These are phyloP conservation scores for Uronychia setigera DNA, from an alignment of 73 alveolate species.

Conservation along the genomic window DNA sequence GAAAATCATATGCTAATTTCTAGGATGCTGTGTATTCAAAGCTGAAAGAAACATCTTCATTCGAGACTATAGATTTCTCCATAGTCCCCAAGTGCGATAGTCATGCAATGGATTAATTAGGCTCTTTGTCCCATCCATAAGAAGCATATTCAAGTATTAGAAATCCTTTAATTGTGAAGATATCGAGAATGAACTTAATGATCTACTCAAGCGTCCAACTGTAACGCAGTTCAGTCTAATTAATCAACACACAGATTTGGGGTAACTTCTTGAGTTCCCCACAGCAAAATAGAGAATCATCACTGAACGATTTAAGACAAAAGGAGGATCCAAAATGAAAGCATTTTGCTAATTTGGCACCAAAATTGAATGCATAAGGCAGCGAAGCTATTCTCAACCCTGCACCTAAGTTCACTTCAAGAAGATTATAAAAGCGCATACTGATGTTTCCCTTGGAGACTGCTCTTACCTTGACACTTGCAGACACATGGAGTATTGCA, in stretches of 20 bases:
- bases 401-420: slow-evolving; percentile 63
- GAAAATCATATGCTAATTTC: not conserved
- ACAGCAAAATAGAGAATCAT: not conserved
- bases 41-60: too few relatives aligned
- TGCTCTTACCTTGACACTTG: slow-evolving; percentile 97
- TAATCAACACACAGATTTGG: not conserved
- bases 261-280: not conserved
- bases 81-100: too few relatives aligned
- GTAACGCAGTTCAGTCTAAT: not conserved
- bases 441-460: slow-evolving; percentile 91
- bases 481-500: slow-evolving; percentile 80
- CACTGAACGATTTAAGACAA: not conserved
- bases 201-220: not conserved
- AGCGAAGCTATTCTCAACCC: not conserved
- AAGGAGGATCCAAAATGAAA: not conserved
- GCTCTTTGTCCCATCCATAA: too few relatives aligned
- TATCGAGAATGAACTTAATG: not conserved
- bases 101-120: too few relatives aligned
- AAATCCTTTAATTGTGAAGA: not conserved
- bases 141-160: not conserved
- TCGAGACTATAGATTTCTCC: too few relatives aligned
- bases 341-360: not conserved
- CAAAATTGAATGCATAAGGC: not conserved
- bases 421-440: slow-evolving; percentile 63
- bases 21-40: too few relatives aligned